Base-by-base conservation (phyloP, 352 stramenopile species). In the Globisporangium spiculum region DNA sequence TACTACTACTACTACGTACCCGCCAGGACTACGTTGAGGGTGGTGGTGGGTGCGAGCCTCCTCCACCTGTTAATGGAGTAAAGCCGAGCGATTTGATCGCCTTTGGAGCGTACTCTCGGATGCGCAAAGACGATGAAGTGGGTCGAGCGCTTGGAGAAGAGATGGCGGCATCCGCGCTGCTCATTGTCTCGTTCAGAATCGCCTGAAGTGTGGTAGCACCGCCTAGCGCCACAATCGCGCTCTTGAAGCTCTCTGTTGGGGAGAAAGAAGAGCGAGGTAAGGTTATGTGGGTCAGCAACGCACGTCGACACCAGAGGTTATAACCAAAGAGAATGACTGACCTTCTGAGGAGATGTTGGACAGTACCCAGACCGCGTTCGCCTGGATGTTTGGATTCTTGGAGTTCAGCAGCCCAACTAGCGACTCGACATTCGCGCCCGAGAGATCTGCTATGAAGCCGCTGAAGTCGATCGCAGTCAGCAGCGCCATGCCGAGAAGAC, bases 21-120 rank as follows among this genome's bases (percentile, higher is more conserved):
- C 27, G 6, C 27, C 22, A 60, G 26, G 54, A 60, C 26, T 20
- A 18, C 14, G 16, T 41, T n/a, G 54, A 27, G 14, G 48, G 3
- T 41, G 26, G 18, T 26, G 24, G 14, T 22, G 1, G 16, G 50
- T 44, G 14, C 8, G 2, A 41, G 16, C 36, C 27, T 22, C 44
- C 12, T 26, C 54, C 5, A 20, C 32, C 52, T 5, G 75, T 69
- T 59, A 89, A 74, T 0, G 80, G 76, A 2, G 79, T 72, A 24
- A 92, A 93, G 0, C 86, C 86, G 0, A 94, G 70, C 2, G 80
- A 84, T 20, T 84, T 81, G 36, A 94, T 92, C 1, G 86, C 84
- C 70, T 91, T 91, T 3, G 84, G 84, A 0, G 86, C 86, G 44
- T 91, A 90, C 67, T 94, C 84, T 4, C 84, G 84, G 68, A 94